Base-by-base conservation (phyloP, 495 filamentous ascomycete genomes). In the Gamarada debralockiae region DNA sequence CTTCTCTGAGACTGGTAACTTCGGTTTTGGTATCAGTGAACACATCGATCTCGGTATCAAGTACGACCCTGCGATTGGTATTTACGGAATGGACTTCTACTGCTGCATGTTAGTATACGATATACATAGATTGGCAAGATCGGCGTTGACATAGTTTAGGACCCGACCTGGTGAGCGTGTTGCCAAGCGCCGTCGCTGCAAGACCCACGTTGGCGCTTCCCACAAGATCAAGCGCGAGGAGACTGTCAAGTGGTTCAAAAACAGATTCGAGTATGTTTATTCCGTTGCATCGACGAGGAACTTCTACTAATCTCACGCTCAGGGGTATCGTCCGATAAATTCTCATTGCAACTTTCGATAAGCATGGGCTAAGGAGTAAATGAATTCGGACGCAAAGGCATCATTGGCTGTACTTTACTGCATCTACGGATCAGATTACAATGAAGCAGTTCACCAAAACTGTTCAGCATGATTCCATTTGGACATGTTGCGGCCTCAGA, bases 61-160 rank as follows among this genome's bases (percentile, higher is more conserved):
- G 85, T 98, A 98, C 79, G 93, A 98, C 84, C 93, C 93, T 55
- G 89, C 82, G 52, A 97, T 97, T 65, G 92, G 92, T 82, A 97
- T 99, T 77, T 99, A 99, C 82, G 95, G 95, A 75, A 99, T 99
- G 95, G 95, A 99, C 81, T 99, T 99, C 83, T 99, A 96, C 87
- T 90, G 85, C 87, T 97, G 92, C 89, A 99, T 99, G 95, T 53
- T 43, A 53, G 56, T 53, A 56, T 29, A 49, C 37, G 17, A 17
- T n/a, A 15, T 17, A 86, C 65, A 77, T 82, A 31, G 43, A 22
- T 39, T 34, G 10, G 14, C 2, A 7, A 34, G 17, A 23, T 15
- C 3, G 25, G 8, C 39, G 27, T 45, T 57, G 37, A 50, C 31
- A 31, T 22, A 20, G 15, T 42, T 9, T 36, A 54, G 48, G 56